A percentile compares a stretch with the other conserved stretches of the same genome.
Evolutionary conservation across 1,139 yeast species (phyloP).

Genomic region (Lodderomyces parapsilosis): DNA sequence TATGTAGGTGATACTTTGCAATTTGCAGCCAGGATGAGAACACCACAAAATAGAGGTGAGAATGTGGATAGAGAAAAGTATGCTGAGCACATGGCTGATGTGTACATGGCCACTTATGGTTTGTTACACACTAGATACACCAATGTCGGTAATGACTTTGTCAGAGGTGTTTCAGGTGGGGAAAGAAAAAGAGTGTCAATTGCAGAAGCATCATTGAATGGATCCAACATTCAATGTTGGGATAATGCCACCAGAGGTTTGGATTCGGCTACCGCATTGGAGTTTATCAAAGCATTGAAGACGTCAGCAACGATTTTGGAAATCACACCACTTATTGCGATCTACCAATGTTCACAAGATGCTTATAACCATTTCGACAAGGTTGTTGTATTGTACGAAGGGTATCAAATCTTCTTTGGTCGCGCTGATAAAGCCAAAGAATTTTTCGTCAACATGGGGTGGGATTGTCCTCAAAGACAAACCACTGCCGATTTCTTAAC

Average conservation of each 20-base stretch:
- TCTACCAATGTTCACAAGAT: slow-evolving; percentile 82
- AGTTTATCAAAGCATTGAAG: slow-evolving; percentile 67
- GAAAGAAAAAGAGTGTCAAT: slow-evolving; percentile 46
- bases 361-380: slow-evolving; percentile 72
- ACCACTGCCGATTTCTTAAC: slow-evolving; percentile 83
- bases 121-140: slow-evolving; percentile 33
- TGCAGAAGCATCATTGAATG: slow-evolving; percentile 40
- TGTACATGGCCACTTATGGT: slow-evolving; percentile 43
- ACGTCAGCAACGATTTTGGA: slow-evolving; percentile 57
- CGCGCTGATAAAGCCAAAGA: slow-evolving; percentile 46
- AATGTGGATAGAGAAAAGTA: slow-evolving; percentile 36
- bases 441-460: slow-evolving; percentile 69
- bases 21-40: slow-evolving; percentile 42
- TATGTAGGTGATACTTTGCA: slow-evolving; percentile 51
- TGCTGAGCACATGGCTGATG: slow-evolving; percentile 43
- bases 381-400: slow-evolving; percentile 71
- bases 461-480: slow-evolving; percentile 67
- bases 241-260: slow-evolving; percentile 63
- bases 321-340: slow-evolving; percentile 68
- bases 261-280: slow-evolving; percentile 64
- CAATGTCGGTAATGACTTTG: slow-evolving; percentile 36
- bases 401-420: slow-evolving; percentile 79
- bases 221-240: slow-evolving; percentile 52
- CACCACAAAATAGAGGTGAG: slow-evolving; percentile 37
- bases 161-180: slow-evolving; percentile 44